Evolutionary conservation across 2,329 filamentous ascomycete species (phyloP).

Genomic region (Monilinia fructigena): DNA sequence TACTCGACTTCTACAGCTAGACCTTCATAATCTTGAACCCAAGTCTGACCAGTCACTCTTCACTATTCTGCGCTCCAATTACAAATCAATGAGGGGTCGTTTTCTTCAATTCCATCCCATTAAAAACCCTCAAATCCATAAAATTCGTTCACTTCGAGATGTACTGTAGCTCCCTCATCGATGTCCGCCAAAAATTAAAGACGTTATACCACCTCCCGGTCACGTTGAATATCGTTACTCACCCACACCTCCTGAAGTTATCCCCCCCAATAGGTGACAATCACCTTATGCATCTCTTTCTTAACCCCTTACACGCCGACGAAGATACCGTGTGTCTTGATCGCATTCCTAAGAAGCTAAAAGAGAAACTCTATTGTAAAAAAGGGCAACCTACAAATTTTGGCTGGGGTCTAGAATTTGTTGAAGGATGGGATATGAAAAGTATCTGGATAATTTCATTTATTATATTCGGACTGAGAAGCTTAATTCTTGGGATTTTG

Average conservation of each 20-base stretch:
- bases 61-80: conserved; percentile 23
- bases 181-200: conserved; percentile 28
- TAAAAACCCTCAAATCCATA: conserved; percentile 27
- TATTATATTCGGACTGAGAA: conserved; percentile 27
- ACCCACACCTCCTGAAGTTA: conserved; percentile 27
- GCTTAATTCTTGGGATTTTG: conserved; percentile 28
- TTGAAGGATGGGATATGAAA: conserved; percentile 29
- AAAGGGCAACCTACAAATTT: conserved; percentile 25
- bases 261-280: conserved; percentile 29
- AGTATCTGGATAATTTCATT: conserved; percentile 29
- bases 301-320: conserved; percentile 27
- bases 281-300: conserved; percentile 30
- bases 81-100: conserved; percentile 23
- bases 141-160: conserved; percentile 33
- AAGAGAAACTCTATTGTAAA: conserved; percentile 27
- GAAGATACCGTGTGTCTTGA: conserved; percentile 25
- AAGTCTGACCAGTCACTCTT: conserved; percentile 29
- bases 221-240: conserved; percentile 29
- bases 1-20: conserved; percentile 29
- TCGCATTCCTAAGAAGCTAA: conserved; percentile 33
- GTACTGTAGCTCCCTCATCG: conserved; percentile 27
- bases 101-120: conserved; percentile 25
- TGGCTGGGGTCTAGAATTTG: conserved; percentile 33
- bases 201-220: conserved; percentile 29
- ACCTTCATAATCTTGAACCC: conserved; percentile 23